phyloP scores from a whole-genome alignment of 345 rosid species.

The Lumnitzera racemosa region DNA sequence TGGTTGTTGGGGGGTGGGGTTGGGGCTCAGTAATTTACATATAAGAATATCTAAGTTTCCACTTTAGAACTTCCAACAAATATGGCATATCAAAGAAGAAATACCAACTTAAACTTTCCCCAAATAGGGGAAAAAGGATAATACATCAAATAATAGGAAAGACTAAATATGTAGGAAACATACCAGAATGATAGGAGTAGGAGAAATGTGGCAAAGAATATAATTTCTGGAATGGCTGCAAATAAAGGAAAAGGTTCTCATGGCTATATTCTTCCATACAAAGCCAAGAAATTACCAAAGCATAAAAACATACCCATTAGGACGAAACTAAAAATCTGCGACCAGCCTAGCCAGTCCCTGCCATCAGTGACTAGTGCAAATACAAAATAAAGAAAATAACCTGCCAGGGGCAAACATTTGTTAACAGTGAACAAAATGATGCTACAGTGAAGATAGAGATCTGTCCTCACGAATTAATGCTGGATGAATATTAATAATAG shows the following conservation, averaged over 20 bases:
- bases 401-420: constrained; percentile 24
- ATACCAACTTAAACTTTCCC: too few relatives aligned
- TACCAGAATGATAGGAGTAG: constrained; percentile 70
- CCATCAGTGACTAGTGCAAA: constrained; percentile 40
- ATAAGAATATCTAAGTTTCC: too few relatives aligned
- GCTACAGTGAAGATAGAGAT: neutral
- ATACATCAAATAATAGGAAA: neutral
- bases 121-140: neutral
- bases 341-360: constrained; percentile 52
- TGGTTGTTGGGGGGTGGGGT: too few relatives aligned
- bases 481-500: neutral
- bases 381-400: constrained; percentile 43
- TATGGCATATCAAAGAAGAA: too few relatives aligned
- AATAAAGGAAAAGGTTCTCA: constrained; percentile 1
- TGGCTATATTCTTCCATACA: neutral
- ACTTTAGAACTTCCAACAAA: too few relatives aligned
- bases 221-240: constrained; percentile 58
- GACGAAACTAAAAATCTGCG: constrained; percentile 50
- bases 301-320: constrained; percentile 42
- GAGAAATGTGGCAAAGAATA: constrained; percentile 50
- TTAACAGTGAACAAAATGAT: neutral
- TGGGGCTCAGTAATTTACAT: too few relatives aligned
- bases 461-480: neutral
- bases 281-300: constrained; percentile 1
- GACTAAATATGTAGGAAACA: constrained; percentile 4